Conservation (phyloP, 2,329 filamentous ascomycete species). For the Endocalyx cinctus region DNA sequence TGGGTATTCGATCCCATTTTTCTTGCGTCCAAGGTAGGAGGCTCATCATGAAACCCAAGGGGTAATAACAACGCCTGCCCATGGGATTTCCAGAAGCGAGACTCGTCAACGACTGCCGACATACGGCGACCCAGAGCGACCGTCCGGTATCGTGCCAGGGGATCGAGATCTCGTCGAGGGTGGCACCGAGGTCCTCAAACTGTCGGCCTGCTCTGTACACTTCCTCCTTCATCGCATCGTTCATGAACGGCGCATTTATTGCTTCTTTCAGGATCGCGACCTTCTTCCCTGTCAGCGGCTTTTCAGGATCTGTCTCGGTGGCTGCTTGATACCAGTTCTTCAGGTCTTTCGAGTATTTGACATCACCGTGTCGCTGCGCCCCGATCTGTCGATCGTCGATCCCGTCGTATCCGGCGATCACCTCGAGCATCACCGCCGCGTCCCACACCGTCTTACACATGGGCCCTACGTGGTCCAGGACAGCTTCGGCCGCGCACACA, state of each 20-base stretch:
- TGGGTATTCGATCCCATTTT: no score
- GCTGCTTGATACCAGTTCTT: no score
- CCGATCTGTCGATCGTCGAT: constrained; percentile 32
- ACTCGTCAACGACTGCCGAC: no score
- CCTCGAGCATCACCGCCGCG: constrained; percentile 31
- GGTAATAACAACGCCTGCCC: no score
- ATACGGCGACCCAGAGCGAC: no score
- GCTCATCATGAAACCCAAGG: no score
- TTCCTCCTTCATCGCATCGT: not conserved
- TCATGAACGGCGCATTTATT: not conserved
- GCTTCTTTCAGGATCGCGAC: not conserved
- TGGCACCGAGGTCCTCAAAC: not conserved
- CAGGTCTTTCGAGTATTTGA: no score
- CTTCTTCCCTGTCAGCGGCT: not conserved
- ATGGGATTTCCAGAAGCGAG: no score
- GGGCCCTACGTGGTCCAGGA: constrained; percentile 41
- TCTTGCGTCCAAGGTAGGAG: no score
- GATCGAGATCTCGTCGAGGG: not conserved
- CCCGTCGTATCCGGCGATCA: constrained; percentile 40
- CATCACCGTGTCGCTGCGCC: no score
- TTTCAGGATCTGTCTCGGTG: no score
- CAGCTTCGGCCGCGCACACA: constrained; percentile 32
- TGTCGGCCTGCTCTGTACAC: not conserved
- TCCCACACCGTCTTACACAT: constrained; percentile 36
- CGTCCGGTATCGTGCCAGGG: no score